Percentiles rank a stretch among this genome's conserved stretches.
Conservation (phyloP, 352 stramenopile species). For the Thraustotheca clavata region DNA sequence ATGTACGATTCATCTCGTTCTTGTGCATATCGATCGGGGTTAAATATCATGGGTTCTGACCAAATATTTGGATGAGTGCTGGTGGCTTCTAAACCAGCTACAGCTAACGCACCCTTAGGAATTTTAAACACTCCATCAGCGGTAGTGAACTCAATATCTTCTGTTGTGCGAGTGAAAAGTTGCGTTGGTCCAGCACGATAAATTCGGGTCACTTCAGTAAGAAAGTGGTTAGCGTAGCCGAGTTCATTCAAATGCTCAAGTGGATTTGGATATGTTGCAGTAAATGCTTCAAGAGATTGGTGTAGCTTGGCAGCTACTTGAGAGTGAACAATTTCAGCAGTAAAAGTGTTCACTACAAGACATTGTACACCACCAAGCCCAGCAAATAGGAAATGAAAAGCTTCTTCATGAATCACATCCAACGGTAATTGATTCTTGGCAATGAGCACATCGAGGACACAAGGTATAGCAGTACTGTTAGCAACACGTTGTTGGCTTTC, state of each 20-base stretch:
- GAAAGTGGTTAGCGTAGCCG: conserved; percentile 7
- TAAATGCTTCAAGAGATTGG: not conserved
- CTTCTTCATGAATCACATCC: not conserved
- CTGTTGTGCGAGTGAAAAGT: not conserved
- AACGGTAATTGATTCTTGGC: not conserved
- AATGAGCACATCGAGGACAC: conserved; percentile 1
- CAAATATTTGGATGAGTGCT: conserved; percentile 4
- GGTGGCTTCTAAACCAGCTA: conserved; percentile 1
- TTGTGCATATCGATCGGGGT: conserved; percentile 7
- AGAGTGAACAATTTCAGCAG: not conserved
- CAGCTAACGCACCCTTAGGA: not conserved
- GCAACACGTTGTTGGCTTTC: not conserved
- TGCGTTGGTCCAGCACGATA: conserved; percentile 12
- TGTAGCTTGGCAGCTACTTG: not conserved
- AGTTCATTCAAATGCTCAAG: conserved; percentile 3
- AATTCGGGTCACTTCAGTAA: conserved; percentile 9
- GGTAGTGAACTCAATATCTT: not conserved
- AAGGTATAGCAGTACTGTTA: too few relatives aligned
- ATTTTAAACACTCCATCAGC: not conserved
- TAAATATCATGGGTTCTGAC: not conserved
- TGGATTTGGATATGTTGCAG: conserved; percentile 1
- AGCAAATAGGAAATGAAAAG: conserved; percentile 8
- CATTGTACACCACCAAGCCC: conserved; percentile 5
- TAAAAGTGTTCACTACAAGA: conserved; percentile 3
- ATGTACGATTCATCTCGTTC: not conserved